A percentile compares a stretch with the other conserved stretches of the same genome.
phyloP scores from a whole-genome alignment of 2,329 filamentous ascomycete species.

The Lasiodiplodia gonubiensis region DNA sequence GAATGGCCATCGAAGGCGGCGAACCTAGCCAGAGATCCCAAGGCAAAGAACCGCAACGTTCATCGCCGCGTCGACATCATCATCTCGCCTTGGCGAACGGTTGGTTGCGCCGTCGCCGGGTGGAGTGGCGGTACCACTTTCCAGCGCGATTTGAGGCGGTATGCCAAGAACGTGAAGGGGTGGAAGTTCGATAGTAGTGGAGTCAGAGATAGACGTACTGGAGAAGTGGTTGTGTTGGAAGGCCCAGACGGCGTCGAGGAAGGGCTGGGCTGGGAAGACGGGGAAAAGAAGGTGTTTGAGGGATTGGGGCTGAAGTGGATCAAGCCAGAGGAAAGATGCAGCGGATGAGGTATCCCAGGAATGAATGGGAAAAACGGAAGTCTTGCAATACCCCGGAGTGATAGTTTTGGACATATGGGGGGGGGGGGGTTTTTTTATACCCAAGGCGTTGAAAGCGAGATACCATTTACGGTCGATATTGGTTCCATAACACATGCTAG shows the following conservation, averaged over 20 bases:
- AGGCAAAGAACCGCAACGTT: constrained; percentile 68
- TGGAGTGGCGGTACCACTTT: constrained; percentile 93
- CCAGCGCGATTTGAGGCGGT: constrained; percentile 80
- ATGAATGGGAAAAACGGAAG: neutral
- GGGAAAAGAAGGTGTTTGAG: constrained; percentile 81
- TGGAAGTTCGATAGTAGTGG: constrained; percentile 95
- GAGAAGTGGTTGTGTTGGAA: constrained; percentile 75
- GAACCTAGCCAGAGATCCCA: constrained; percentile 38
- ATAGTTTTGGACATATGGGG: neutral
- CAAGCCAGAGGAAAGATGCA: constrained; percentile 52
- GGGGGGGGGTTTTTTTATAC: too few relatives aligned
- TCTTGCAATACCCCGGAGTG: neutral
- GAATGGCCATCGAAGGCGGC: constrained; percentile 48
- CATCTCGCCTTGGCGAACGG: constrained; percentile 83
- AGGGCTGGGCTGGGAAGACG: constrained; percentile 62
- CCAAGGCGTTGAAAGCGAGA: neutral
- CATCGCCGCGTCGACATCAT: constrained; percentile 94
- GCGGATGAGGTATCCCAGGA: constrained; percentile 41
- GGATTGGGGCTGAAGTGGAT: constrained; percentile 67
- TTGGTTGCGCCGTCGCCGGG: constrained; percentile 84
- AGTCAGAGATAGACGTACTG: constrained; percentile 69
- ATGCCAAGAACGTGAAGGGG: constrained; percentile 72
- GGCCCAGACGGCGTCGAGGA: constrained; percentile 52
- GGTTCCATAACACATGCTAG: too few relatives aligned
- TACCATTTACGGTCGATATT: neutral